A percentile compares a stretch with the other conserved stretches of the same genome.
Evolutionary conservation across 495 filamentous ascomycete genomes (phyloP).

Genomic region (Ascobolus immersus): DNA sequence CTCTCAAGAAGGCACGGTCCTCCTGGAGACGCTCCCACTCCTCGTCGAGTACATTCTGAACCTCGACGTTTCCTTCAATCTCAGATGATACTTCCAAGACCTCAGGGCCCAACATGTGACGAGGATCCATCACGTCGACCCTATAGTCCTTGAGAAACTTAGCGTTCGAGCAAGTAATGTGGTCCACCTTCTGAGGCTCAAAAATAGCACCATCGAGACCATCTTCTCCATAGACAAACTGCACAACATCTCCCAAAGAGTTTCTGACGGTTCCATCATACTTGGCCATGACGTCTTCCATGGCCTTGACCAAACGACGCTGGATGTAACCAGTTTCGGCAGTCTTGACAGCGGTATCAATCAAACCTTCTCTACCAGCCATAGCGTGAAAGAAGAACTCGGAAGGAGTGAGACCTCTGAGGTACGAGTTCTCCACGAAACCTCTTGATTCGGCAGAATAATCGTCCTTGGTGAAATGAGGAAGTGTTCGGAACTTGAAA

Average conservation of each 20-base stretch:
- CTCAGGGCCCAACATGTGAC: constrained; percentile 35
- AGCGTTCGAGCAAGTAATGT: constrained; percentile 45
- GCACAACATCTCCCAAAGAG: constrained; percentile 85
- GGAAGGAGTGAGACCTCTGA: constrained; percentile 78
- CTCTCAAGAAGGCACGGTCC: constrained; percentile 52
- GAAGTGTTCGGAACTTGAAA: constrained; percentile 92
- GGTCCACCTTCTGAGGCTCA: constrained; percentile 72
- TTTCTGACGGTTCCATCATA: constrained; percentile 97
- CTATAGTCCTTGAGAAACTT: constrained; percentile 57
- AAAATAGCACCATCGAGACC: constrained; percentile 76
- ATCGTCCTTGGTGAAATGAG: constrained; percentile 97
- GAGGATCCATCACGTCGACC: constrained; percentile 77
- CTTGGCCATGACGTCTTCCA: constrained; percentile 92
- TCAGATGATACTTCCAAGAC: constrained; percentile 68
- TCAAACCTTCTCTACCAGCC: constrained; percentile 98
- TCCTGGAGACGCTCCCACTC: constrained; percentile 58
- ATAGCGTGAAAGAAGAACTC: constrained; percentile 99
- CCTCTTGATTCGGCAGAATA: constrained; percentile 91
- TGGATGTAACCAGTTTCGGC: constrained; percentile 98
- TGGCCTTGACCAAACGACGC: constrained; percentile 85
- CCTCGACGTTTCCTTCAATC: constrained; percentile 58
- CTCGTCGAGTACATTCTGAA: constrained; percentile 61
- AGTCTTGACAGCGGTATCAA: constrained; percentile 98
- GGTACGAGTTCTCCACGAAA: constrained; percentile 97
- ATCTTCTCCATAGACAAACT: constrained; percentile 95